Conservation (phyloP, 768 basidiomycete species). For the Panaeolus cyanescens region DNA sequence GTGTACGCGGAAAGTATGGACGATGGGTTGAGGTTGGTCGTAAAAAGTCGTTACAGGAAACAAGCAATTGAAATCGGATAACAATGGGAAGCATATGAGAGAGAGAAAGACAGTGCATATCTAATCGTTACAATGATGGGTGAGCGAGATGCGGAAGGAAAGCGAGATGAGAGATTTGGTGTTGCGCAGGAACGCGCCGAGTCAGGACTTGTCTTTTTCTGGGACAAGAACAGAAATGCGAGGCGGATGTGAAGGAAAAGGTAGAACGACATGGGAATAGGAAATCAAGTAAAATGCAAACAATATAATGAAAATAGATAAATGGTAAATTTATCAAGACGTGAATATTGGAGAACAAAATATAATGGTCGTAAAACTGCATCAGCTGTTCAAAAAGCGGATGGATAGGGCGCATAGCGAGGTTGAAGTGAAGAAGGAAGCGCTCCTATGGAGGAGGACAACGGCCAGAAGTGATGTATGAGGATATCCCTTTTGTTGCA, state of each 20-base stretch:
- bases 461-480: neutral
- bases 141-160: slow-evolving; percentile 10
- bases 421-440: slow-evolving; percentile 7
- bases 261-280: slow-evolving; percentile 17
- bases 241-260: slow-evolving; percentile 8
- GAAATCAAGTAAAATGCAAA: slow-evolving; percentile 3
- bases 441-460: slow-evolving; percentile 1
- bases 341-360: slow-evolving; percentile 16
- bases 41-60: slow-evolving; percentile 26
- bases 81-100: slow-evolving; percentile 29
- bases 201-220: neutral
- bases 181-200: neutral
- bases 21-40: slow-evolving; percentile 12
- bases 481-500: slow-evolving; percentile 9
- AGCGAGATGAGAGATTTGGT: slow-evolving; percentile 9
- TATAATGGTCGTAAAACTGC: slow-evolving; percentile 25
- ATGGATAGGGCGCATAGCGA: slow-evolving; percentile 7
- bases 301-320: slow-evolving; percentile 25
- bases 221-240: slow-evolving; percentile 16
- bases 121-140: slow-evolving; percentile 64
- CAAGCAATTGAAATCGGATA: slow-evolving; percentile 23
- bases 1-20: neutral
- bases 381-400: slow-evolving; percentile 10
- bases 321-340: slow-evolving; percentile 24
- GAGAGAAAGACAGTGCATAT: slow-evolving; percentile 51